Evolutionary conservation across 345 rosid species (phyloP), one percentile per base, ranked within the genome.

Genomic region (Rhizophora apiculata): DNA sequence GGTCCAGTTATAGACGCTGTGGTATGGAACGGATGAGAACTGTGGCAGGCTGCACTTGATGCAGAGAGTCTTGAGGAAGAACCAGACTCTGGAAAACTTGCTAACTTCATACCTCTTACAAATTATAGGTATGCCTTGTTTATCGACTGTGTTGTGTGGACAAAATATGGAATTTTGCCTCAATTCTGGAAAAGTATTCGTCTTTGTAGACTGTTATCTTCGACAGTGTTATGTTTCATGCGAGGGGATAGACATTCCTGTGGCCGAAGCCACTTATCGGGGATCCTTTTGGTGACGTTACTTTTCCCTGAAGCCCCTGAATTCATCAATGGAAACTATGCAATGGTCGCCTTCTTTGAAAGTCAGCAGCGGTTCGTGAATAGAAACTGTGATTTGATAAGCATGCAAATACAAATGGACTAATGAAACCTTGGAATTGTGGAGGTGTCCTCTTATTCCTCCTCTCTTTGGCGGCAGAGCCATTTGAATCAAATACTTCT

Each of bases 41-140:
- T 86, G 39, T 95, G 99, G 98, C 86, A 96, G 84, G 97, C 71
- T 78, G 98, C 97, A 63, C 89, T 92, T 77, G 99, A 95, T 73
- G 87, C 97, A 8, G 97, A 87, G 70, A 90, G 81, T 74, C 85
- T 95, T 53, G 97, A 87, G 83, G 88, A 90, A 78, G 89, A 84
- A 77, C 80, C 88, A 73, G 86, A 85, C 62, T 66, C 84, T 68
- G 96, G 98, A 74, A 89, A 84, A 79, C 92, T 95, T 53, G 88
- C 96, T 70, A 84, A 83, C 73, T 92, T 90, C 65, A 39, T 74
- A 62, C 94, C 96, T 51, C 81, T 92, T 55, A 90, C 96, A 68
- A 90, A 88, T 78, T 95, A 82, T 75, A 85, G 96, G 99, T 88
- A 72, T 59, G 22, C 11, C 24, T 10, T 6, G 10, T n/a, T 24